These are phyloP conservation scores for Auriscalpium orientale DNA, from an alignment of 768 basidiomycete species.

Conservation along the genomic window DNA sequence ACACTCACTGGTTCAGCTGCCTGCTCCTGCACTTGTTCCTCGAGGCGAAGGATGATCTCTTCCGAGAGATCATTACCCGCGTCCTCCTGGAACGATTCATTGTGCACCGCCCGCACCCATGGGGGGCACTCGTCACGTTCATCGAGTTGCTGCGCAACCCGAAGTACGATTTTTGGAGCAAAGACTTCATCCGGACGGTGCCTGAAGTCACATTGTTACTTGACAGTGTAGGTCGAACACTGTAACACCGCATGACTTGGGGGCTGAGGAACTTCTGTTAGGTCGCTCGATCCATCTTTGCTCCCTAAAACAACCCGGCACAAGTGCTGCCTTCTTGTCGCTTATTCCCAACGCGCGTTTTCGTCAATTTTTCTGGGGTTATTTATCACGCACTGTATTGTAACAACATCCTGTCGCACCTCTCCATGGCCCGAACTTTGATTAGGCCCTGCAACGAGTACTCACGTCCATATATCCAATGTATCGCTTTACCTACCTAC, in stretches of 20 bases:
- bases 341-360: constrained; percentile 59
- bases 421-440: constrained; percentile 40
- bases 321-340: constrained; percentile 39
- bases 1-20: constrained; percentile 97
- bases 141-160: constrained; percentile 88
- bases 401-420: constrained; percentile 46
- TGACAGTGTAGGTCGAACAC: constrained; percentile 56
- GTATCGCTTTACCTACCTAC: constrained; percentile 27
- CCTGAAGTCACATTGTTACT: constrained; percentile 82
- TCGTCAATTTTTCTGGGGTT: constrained; percentile 47
- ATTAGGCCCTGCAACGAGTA: constrained; percentile 30
- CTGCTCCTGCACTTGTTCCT: constrained; percentile 82
- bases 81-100: constrained; percentile 92
- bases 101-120: constrained; percentile 92
- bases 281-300: constrained; percentile 76
- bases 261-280: constrained; percentile 22
- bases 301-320: constrained; percentile 36
- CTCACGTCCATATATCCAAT: constrained; percentile 27
- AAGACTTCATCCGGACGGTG: constrained; percentile 75
- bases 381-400: constrained; percentile 74
- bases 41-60: constrained; percentile 68
- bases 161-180: constrained; percentile 88
- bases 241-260: constrained; percentile 5
- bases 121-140: constrained; percentile 91
- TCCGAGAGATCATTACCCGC: constrained; percentile 78